Evolutionary conservation across 768 basidiomycete genomes (phyloP).

Genomic region (Leccinum uliginosum): DNA sequence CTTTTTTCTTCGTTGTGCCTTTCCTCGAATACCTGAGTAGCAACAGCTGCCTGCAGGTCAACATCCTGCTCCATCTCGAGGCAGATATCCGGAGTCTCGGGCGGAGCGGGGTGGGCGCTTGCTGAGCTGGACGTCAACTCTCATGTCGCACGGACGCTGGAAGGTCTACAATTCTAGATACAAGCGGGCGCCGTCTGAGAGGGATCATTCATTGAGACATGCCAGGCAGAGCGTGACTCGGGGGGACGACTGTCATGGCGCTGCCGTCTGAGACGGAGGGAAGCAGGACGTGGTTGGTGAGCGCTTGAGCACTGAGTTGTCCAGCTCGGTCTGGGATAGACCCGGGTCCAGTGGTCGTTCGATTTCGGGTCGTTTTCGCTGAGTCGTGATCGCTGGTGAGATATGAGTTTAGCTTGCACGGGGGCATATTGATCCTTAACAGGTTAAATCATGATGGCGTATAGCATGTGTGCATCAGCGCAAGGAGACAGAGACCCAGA

Average conservation of each 20-base stretch:
- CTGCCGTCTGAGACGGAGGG: no score
- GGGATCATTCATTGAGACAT: no score
- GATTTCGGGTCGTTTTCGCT: no score
- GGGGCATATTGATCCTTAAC: neutral
- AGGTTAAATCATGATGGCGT: neutral
- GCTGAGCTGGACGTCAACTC: neutral
- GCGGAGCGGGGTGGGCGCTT: neutral
- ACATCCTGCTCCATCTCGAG: neutral
- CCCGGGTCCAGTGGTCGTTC: no score
- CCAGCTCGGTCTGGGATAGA: no score
- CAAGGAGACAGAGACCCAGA: neutral
- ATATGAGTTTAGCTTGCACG: neutral
- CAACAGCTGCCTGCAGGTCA: neutral
- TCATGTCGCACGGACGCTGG: neutral
- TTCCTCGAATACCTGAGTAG: neutral
- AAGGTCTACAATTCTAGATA: neutral
- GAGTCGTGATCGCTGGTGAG: neutral
- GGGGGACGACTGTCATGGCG: neutral
- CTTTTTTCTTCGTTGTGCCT: neutral
- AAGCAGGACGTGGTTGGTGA: no score
- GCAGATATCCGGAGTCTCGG: neutral
- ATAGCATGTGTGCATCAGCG: neutral
- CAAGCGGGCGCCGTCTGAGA: neutral
- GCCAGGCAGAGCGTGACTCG: neutral
- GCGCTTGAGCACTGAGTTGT: no score